Percentiles rank a stretch among this genome's conserved stretches.
Conservation (phyloP, 371 early-diverging fungal species). For the Apophysomyces variabilis region DNA sequence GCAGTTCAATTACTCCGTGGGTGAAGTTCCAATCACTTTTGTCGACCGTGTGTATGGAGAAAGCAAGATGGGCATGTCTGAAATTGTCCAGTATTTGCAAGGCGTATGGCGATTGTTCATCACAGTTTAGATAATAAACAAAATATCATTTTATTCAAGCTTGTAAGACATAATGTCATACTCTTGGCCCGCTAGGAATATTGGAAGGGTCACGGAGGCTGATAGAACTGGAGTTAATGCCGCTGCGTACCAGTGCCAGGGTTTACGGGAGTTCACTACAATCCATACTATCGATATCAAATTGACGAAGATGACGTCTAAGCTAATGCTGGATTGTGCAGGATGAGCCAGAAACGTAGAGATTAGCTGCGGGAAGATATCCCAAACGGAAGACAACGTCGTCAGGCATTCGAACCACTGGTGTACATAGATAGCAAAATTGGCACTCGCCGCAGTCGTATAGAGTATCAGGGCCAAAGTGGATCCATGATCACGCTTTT, state of each 20-base stretch:
- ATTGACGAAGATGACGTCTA: conserved; percentile 39
- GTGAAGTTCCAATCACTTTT: conserved; percentile 97
- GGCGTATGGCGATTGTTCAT: conserved; percentile 86
- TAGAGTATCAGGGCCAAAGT: conserved; percentile 23
- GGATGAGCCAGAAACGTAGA: conserved; percentile 38
- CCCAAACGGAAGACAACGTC: background rate
- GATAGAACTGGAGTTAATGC: conserved; percentile 45
- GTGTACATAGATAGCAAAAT: conserved; percentile 30
- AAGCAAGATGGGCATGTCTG: conserved; percentile 93
- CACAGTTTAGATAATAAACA: conserved; percentile 54
- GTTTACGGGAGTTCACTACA: conserved; percentile 18
- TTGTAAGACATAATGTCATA: background rate
- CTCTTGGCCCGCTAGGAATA: conserved; percentile 37
- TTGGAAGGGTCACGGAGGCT: conserved; percentile 52
- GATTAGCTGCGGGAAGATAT: conserved; percentile 1
- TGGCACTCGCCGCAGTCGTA: conserved; percentile 35
- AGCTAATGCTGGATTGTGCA: conserved; percentile 48
- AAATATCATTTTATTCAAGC: background rate
- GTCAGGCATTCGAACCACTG: conserved; percentile 27
- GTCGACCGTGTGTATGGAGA: conserved; percentile 98
- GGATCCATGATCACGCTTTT: background rate
- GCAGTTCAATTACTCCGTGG: conserved; percentile 87
- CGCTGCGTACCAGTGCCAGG: conserved; percentile 15
- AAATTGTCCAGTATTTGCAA: conserved; percentile 92
- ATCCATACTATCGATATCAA: conserved; percentile 40